Base-by-base conservation (phyloP, 495 filamentous ascomycete genomes). In the Cercophora samala region DNA sequence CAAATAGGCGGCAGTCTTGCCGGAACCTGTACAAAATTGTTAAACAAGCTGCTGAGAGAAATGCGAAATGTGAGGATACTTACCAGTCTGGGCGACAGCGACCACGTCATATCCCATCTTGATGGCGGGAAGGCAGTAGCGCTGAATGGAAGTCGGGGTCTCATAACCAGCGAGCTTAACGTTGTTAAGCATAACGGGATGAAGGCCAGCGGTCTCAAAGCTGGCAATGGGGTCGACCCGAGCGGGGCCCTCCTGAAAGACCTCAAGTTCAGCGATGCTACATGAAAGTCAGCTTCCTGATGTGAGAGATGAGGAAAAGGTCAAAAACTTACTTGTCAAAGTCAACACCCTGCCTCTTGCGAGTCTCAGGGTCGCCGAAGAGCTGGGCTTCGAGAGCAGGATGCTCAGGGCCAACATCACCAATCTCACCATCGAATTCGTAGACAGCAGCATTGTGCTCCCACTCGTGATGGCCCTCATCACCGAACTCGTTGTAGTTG, bases 1-100 rank as follows among this genome's bases (percentile, higher is more conserved):
- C 3, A 99, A 76, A 72, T 93, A 99, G 0, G 95, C 93, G 0
- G 89, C 95, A 1, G 95, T 99, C 81, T 99, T 99, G 64, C 95
- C 95, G 52, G 93, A 97, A 23, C 95, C 94, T 98, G 64, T 21
- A 18, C 29, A 4, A 17, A 15, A 55, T 61, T 5, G 37, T 46
- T 2, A 46, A 9, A 9, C 37, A 46, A 46, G 5, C 9, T 13
- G 37, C 13, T 9, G 5, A 11, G 6, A 46, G 15, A 46, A 46
- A 46, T 13, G 11, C 37, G 13, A 9, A 46, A 9, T 46, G 11
- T 26, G 32, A 51, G 58, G 4, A 5, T 22, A 81, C 87, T 76
- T 79, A 97, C 94, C 95, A 53, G 95, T 99, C 75, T 97, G 94
- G 5, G 95, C 92, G 70, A 93, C 87, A 2, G 86, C 94, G 65